Conservation (phyloP, 768 basidiomycete genomes). For the Russula sp. region DNA sequence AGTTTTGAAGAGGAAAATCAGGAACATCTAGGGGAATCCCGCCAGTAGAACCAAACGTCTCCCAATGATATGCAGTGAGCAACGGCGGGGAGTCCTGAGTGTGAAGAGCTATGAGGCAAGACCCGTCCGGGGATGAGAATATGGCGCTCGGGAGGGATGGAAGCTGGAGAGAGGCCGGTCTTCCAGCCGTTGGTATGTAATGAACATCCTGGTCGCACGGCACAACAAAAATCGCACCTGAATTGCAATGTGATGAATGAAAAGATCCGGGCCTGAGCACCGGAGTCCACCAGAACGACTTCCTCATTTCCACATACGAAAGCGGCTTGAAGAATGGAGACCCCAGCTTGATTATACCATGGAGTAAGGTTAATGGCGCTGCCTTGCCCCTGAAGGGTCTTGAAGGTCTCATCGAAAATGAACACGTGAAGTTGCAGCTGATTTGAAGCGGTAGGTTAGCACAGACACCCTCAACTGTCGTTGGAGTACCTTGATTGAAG, state of each 20-base stretch:
- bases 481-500: conserved; percentile 36
- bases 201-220: background rate
- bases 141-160: conserved; percentile 32
- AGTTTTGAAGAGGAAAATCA: conserved; percentile 24
- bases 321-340: conserved; percentile 33
- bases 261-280: conserved; percentile 41
- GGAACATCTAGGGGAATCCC: too few species aligned
- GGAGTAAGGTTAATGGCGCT: conserved; percentile 35
- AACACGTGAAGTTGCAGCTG: conserved; percentile 41
- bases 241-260: conserved; percentile 50
- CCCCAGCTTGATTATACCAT: conserved; percentile 37
- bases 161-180: conserved; percentile 42
- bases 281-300: conserved; percentile 44
- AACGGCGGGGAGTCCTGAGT: background rate
- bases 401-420: conserved; percentile 42
- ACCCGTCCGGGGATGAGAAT: conserved; percentile 48
- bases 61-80: conserved; percentile 48
- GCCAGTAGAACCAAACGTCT: too few species aligned
- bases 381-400: too few species aligned
- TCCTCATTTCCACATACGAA: conserved; percentile 51
- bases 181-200: conserved; percentile 22
- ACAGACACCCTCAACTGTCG: background rate
- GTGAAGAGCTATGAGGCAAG: conserved; percentile 42
- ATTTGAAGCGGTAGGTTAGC: background rate
- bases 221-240: conserved; percentile 33